phyloP scores from a whole-genome alignment of 176 grass and related monocot species.

The Paspalum vaginatum region DNA sequence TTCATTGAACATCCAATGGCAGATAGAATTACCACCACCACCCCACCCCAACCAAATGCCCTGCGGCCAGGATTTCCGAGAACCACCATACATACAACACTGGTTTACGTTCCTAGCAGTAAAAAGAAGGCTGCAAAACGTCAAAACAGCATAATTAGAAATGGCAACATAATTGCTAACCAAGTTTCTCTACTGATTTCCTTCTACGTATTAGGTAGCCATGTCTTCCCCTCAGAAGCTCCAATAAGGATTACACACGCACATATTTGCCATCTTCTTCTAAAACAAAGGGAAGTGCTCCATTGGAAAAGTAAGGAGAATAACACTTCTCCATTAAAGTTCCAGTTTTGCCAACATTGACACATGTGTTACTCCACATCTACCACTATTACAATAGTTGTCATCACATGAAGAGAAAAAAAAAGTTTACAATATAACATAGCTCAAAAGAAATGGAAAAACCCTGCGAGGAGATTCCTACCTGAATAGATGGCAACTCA shows the following conservation, averaged over 20 bases:
- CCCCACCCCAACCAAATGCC: too few relatives aligned
- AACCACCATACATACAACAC: background rate
- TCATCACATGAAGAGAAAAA: background rate
- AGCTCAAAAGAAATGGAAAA: constrained; percentile 23
- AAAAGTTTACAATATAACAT: background rate
- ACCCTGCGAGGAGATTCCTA: constrained; percentile 5
- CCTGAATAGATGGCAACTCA: constrained; percentile 33
- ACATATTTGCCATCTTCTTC: background rate
- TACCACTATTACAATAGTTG: background rate
- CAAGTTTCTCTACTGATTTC: background rate
- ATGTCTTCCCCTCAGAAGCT: background rate
- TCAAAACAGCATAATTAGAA: background rate
- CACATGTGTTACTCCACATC: background rate
- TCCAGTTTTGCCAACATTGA: background rate
- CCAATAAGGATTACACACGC: background rate
- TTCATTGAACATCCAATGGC: too few relatives aligned
- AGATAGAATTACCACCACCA: too few relatives aligned
- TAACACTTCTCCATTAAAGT: background rate
- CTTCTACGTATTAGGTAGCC: background rate
- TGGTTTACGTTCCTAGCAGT: background rate
- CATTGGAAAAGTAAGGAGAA: background rate
- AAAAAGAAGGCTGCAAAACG: background rate
- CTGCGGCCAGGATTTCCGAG: background rate
- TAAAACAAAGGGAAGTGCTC: background rate
- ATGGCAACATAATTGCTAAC: background rate